Evolutionary conservation across 805 yeast genomes (phyloP), one percentile per base, ranked within the genome.

Genomic region (Saccharomycopsis vini): DNA sequence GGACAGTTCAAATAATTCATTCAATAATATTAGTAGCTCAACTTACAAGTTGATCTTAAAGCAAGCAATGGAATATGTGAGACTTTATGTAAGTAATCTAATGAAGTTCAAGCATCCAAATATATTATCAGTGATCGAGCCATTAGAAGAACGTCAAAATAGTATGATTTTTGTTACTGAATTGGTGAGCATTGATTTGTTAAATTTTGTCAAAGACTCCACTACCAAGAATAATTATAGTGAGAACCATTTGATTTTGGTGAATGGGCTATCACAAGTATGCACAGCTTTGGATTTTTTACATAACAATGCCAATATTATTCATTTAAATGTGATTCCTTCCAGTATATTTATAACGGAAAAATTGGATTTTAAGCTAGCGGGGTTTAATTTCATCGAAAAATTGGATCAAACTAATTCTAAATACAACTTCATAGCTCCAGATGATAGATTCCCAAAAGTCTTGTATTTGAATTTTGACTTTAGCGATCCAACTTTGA

Each of bases 361-460:
- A 32, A 82, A 79, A 52, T 89, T 94, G 3, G 97, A 92, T 62
- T 92, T 98, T 97, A 92, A 90, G 59, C 59, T 92, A 2, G 73
- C 83, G 5, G 97, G 97, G 0, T 71, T 92, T 47, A 67, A 73
- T 41, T 62, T 74, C 40, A 50, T 59, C 3, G 65, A 64, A 40
- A 50, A 73, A 64, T 55, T 72, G 64, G 59, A 73, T 67, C 56
- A 84, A 66, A 52, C 60, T 36, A 73, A 71, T 13, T 55, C 75
- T 10, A 71, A 69, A 3, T 86, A 79, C 44, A 83, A 69, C 57
- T 78, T 70, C 51, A 64, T 85, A 36, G 84, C 85, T 54, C 82
- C 81, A 39, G 71, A 75, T 49, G 88, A 87, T 4, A 65, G 92
- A 39, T 71, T 86, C 42, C 95, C 97, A 2, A 47, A 61, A 0